Base-by-base conservation (phyloP, 495 filamentous ascomycete species). In the Astrothelium subdiscretum region DNA sequence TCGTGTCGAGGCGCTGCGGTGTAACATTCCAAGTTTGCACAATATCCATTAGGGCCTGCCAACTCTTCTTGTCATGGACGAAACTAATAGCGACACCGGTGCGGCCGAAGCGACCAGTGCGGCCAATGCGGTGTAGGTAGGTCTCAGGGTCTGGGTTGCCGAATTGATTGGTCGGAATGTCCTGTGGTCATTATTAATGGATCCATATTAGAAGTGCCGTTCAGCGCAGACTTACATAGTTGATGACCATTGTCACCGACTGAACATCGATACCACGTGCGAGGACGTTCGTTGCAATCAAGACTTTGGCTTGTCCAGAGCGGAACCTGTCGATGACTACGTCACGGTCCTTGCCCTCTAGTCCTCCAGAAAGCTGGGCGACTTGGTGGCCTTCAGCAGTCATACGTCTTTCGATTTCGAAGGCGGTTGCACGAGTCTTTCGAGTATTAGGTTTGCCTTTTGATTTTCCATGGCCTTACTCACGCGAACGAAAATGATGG, bases 231-330 rank as follows among this genome's bases (percentile, higher is more conserved):
- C 72, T 62, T 71, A 75, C 87, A 74, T 97, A 99, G 77, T 99
- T 99, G 75, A 99, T 87, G 35, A 99, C 95, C 81, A 99, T 89
- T 20, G 90, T 95, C 2, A 97, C 95, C 22, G 91, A 91, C 32
- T 91, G 90, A 12, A 99, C 91, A 75, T 99, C 95, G 64, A 99
- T 97, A 68, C 95, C 95, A 69, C 95, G 90, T 5, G 95, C 88
- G 58, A 99, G 83, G 40, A 99, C 92, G 70, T 99, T 97, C 67
- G 95, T 99, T 0, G 95, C 92, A 70, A 97, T 97, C 62, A 99
- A 85, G n/a, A 99, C 94, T 79, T 97, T 99, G 59, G 90, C 88
- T 29, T 83, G 78, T 58, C 92, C 91, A 24, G 72, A 80, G 63
- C 94, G 87, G 85, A 97, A 99, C 13, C 86, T 76, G 68, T 96